phyloP scores from a whole-genome alignment of 305 asterid species.

The Rubia occidens region DNA sequence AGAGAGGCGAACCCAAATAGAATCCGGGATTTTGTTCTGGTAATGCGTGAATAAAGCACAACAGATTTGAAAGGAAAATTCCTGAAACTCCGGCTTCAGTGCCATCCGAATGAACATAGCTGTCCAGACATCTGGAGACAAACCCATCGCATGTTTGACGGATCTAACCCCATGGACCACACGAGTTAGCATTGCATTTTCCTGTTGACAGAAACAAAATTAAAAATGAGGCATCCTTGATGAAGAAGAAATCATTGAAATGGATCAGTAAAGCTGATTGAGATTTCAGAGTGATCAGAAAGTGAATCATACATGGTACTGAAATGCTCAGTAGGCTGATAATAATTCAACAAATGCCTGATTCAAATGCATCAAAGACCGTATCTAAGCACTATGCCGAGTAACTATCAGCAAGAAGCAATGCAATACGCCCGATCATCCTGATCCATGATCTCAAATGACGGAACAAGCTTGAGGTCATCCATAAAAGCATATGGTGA shows the following conservation, averaged over 20 bases:
- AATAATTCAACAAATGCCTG: neutral
- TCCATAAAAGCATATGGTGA: neutral
- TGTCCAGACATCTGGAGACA: conserved; percentile 71
- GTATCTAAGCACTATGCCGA: no score
- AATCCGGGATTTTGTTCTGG: conserved; percentile 33
- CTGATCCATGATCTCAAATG: neutral
- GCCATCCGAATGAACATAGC: conserved; percentile 64
- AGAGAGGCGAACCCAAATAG: conserved; percentile 57
- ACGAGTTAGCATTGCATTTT: conserved; percentile 40
- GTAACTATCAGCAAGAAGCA: neutral
- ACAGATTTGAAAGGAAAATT: conserved; percentile 44
- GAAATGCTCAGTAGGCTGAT: neutral
- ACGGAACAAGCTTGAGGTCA: neutral
- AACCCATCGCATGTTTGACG: conserved; percentile 49
- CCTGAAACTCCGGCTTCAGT: conserved; percentile 58
- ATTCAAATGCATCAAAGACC: no score
- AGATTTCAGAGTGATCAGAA: neutral
- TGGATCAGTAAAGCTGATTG: neutral
- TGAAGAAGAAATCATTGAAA: neutral
- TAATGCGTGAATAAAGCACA: conserved; percentile 49
- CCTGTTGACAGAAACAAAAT: conserved; percentile 28
- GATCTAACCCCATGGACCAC: conserved; percentile 52
- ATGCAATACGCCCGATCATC: no score
- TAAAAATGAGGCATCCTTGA: neutral
- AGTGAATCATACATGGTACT: neutral